Evolutionary conservation across 2,329 filamentous ascomycete genomes (phyloP), one percentile per base, ranked within the genome.

Genomic region (Aureobasidium sp.): DNA sequence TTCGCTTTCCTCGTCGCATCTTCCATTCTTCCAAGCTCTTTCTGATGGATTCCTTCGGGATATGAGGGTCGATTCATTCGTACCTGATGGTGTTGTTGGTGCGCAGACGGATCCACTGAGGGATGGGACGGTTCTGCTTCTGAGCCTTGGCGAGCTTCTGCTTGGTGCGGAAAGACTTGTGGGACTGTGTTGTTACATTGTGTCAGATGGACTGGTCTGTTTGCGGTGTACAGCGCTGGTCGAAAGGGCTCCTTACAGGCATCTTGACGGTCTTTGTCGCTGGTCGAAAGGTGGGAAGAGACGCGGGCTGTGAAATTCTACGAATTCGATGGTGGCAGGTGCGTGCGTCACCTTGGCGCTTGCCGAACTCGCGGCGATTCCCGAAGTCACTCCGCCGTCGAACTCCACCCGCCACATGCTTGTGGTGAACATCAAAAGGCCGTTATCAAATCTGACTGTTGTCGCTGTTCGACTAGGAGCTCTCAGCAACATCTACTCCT

Each of bases 151-250:
- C 93, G 81, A 98, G 90, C 93, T 98, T 98, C 79, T 94, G 87
- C 90, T 98, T 98, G 79, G 90, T 96, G 76, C 90, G 88, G 90
- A 98, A 98, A 74, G 90, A 88, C 86, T 98, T 98, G 82, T 98
- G 90, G 86, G 86, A 91, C 91, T 97, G 75, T 72, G 29, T 42
- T 30, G 35, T 16, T 22, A 45, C n/a, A 47, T 42, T 22, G 2
- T 42, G 24, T 34, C 40, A 45, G 51, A 29, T 8, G 14, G 29
- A 37, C 29, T 16, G n/a, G 25, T 45, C 16, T 17, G 21, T 7
- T 16, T 49, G n/a, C n/a, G n/a, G 10, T 34, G 27, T 22, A 19
- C 6, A 24, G 41, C 41, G 29, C 41, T 40, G 38, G 27, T n/a
- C 24, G 34, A n/a, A 47, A 49, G 30, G 30, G n/a, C 14, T 40